Percentiles rank a stretch among this genome's conserved stretches.
phyloP scores from a whole-genome alignment of 371 early-diverging fungal species.

The Rhizopus sp. region DNA sequence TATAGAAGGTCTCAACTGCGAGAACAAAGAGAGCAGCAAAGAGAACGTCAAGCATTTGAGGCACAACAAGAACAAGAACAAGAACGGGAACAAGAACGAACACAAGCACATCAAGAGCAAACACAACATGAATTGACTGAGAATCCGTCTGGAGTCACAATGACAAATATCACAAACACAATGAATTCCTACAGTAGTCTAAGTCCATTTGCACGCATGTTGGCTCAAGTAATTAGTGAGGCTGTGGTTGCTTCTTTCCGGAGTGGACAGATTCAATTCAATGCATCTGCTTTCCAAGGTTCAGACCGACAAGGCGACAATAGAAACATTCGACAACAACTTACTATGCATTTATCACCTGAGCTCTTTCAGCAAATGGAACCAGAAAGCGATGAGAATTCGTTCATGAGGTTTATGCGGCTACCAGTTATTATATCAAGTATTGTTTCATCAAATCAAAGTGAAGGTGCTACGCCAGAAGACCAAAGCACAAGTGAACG shows the following conservation, averaged over 20 bases:
- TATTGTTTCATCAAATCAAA: background rate
- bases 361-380: slow-evolving; percentile 27
- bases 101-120: background rate
- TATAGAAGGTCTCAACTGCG: slow-evolving; percentile 9
- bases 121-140: background rate
- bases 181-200: background rate
- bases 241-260: slow-evolving; percentile 23
- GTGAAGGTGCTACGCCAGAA: no score
- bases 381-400: slow-evolving; percentile 19
- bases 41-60: background rate
- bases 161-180: background rate
- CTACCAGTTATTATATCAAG: slow-evolving; percentile 18
- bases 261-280: slow-evolving; percentile 15
- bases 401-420: slow-evolving; percentile 24
- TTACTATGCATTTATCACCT: slow-evolving; percentile 27
- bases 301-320: background rate
- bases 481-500: no score
- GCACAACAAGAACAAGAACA: background rate
- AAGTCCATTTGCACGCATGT: slow-evolving; percentile 25
- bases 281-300: background rate
- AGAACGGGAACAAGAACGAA: background rate
- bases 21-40: slow-evolving; percentile 8
- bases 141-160: background rate
- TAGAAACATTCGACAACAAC: slow-evolving; percentile 9
- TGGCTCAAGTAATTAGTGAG: slow-evolving; percentile 25